Evolutionary conservation across 2,329 filamentous ascomycete genomes (phyloP).

Genomic region (Monosporascus sp.): DNA sequence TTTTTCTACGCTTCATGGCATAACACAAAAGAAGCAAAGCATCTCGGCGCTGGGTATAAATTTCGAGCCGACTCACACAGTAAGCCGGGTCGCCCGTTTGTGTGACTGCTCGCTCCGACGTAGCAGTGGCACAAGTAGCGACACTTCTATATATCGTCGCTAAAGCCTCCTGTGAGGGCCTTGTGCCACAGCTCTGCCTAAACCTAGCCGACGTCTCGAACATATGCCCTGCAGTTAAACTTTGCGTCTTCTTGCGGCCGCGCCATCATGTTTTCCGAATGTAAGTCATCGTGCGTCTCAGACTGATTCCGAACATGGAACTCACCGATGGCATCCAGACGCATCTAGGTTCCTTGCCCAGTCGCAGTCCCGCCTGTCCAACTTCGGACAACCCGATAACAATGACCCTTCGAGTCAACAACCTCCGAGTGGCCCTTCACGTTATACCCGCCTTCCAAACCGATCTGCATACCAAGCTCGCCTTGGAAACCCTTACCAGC

Average conservation of each 20-base stretch:
- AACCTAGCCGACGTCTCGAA: neutral
- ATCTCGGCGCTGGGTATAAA: no score
- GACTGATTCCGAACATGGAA: neutral
- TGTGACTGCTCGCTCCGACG: neutral
- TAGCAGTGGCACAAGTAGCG: neutral
- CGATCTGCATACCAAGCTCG: conserved; percentile 25
- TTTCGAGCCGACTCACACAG: neutral
- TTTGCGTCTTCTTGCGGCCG: neutral
- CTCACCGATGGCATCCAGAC: conserved; percentile 52
- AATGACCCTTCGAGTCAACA: conserved; percentile 31
- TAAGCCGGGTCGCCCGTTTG: neutral
- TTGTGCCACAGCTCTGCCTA: neutral
- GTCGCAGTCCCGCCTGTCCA: conserved; percentile 85
- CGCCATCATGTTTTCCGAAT: neutral
- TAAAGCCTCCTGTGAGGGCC: neutral
- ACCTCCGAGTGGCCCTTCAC: conserved; percentile 20
- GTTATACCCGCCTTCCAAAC: conserved; percentile 24
- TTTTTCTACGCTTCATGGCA: neutral
- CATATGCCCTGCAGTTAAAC: neutral
- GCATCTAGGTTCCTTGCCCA: conserved; percentile 94
- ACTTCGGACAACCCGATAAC: conserved; percentile 57
- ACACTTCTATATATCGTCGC: neutral
- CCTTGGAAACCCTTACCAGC: conserved; percentile 72
- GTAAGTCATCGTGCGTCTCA: neutral
- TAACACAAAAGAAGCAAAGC: neutral